Evolutionary conservation across 2,329 filamentous ascomycete species (phyloP), one percentile per base, ranked within the genome.

Genomic region (Thelonectria blattea): DNA sequence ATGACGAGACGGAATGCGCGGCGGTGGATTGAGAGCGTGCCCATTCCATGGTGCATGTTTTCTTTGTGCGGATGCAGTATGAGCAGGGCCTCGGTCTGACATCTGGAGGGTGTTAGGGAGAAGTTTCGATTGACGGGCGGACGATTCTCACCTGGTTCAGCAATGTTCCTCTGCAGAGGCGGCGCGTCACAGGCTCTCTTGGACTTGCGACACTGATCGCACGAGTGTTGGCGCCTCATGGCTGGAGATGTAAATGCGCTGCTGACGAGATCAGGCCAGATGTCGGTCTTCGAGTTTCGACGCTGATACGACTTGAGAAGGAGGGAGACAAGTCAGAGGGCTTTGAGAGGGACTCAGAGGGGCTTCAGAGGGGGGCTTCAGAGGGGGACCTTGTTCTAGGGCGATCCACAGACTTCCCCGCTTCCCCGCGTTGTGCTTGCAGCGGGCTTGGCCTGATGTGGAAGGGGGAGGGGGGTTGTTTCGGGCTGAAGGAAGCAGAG

Each of bases 131-230:
- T 30, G 27, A 30, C 8, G 10, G 18, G 30, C 22, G 3, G 8
- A 62, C n/a, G 6, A 24, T 30, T 30, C 67, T 62, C 56, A 69
- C 67, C 50, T 43, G 57, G 45, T 20, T 65, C 64, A 24, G 51
- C 52, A 24, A 58, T 48, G 7, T 64, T 58, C 9, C 61, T 47
- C 17, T 62, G 52, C 6, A 65, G 22, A n/a, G 60, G 64, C 42
- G 67, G 60, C 24, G 67, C 67, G 52, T 70, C 67, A 20, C 68
- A 69, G 32, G 64, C 68, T 45, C 68, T 62, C 58, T 69, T 69
- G 8, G 68, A 69, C 48, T 52, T 65, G 7, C 67, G 58, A 30
- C 68, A 69, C 39, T 70, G 67, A 48, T 69, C 68, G 48, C 68
- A 69, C 27, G 68, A 66, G 42, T 70, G 56, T 17, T 68, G 68